Evolutionary conservation across 1,284 basidiomycete species (phyloP), one percentile per base, ranked within the genome.

Genomic region (Apiotrichum gracile): DNA sequence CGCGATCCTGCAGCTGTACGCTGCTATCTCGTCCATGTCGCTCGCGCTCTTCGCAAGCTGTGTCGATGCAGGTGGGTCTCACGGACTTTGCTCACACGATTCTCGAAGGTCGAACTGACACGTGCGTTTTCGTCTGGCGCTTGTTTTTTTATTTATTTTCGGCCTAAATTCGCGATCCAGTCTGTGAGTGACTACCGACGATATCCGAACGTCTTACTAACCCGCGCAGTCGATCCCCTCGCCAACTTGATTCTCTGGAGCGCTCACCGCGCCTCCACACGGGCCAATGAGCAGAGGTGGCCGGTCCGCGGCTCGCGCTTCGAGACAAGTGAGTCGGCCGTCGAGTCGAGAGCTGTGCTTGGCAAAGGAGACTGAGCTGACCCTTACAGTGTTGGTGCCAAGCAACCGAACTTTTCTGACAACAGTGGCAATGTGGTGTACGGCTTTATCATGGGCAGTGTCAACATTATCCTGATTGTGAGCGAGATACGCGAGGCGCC

Each of bases 281-380:
- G 68, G 21, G 80, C 93, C 53, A 91, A 96, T 66, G 65, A 77
- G 47, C 87, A 85, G 70, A 90, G 88, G 65, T 96, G 91, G 90
- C 91, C 91, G 8, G 87, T 91, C 14, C 87, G 91, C 47, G 93
- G 93, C 25, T 82, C 85, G n/a, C 81, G 91, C 45, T 81, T 94
- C 42, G 88, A 92, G 72, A 92, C 88, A 1, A 91, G 92, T 69
- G 61, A 63, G 72, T 63, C 9, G 19, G 12, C 31, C 9, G 31
- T 14, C 31, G 5, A 31, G 31, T 31, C 31, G 5, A 1, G 16
- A 5, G 9, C 26, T 8, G n/a, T 29, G 29, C 34, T 39, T 39
- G 33, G 12, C n/a, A n/a, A n/a, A n/a, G n/a, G n/a, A n/a, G n/a
- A 33, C n/a, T 25, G 35, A 5, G 45, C 52, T 53, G 33, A 47